Base-by-base conservation (phyloP, 768 basidiomycete species). In the Suillus clintonianus region DNA sequence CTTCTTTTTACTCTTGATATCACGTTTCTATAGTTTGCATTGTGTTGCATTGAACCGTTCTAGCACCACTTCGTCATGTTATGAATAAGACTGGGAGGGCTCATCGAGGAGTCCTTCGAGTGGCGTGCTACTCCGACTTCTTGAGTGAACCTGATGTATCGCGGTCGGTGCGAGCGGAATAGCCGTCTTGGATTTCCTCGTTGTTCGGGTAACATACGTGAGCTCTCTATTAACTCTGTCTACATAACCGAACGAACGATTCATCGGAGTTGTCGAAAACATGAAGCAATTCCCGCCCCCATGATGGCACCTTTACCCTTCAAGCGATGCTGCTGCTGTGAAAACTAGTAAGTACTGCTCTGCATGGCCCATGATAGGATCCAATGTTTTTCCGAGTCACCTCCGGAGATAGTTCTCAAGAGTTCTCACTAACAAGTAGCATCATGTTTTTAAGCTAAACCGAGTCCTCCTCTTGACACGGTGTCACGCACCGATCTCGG, bases 1-100 rank as follows among this genome's bases (percentile, higher is more conserved):
- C 62, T n/a, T 63, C 59, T 60, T 27, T 62, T 64, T 34, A 65
- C 61, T 61, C 60, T 66, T 68, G 64, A 70, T 61, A 59, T 69
- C 65, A 64, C 57, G 69, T 62, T 39, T 62, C 47, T 57, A 41
- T 57, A 57, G 56, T 57, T 10, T 27, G 56, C 56, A 39, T 57
- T 27, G 37, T 36, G 22, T 56, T 56, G 36, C 54, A 56, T 56
- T 37, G 56, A 27, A 57, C 11, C 36, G 24, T 41, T 57, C 56
- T 27, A 57, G 39, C 39, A 41, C 37, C 24, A 41, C 37, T 41
- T 41, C 22, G 22, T 37, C 36, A 54, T 54, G 15, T 30, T 57
- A 39, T 57, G 39, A 57, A 57, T 57, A 57, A 19, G 39, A 41
- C 39, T 27, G 37, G 17, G 24, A 6, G 30, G 10, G 30, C 50